These are phyloP conservation scores for Phellopilus nigrolimitatus DNA, from an alignment of 1,284 basidiomycete genomes.

Conservation along the genomic window DNA sequence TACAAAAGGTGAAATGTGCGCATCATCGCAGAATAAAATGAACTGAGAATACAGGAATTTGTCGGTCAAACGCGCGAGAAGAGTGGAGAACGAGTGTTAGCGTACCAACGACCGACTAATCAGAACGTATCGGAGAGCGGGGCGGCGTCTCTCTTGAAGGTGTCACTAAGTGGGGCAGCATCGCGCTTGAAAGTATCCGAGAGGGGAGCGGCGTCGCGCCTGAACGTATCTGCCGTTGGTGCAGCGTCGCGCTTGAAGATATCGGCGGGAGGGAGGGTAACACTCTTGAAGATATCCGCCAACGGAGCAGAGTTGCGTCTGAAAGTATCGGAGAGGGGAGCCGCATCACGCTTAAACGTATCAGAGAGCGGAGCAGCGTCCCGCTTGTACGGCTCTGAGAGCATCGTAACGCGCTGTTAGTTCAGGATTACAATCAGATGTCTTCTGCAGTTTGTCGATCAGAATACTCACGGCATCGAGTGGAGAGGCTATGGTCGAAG, in stretches of 20 bases:
- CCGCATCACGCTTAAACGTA: background rate
- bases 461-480: background rate
- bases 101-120: too few species aligned
- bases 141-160: background rate
- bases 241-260: background rate
- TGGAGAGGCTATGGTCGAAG: too few species aligned
- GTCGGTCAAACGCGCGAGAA: too few species aligned
- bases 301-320: background rate
- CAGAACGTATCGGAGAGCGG: slow-evolving; percentile 5
- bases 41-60: too few species aligned
- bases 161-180: background rate
- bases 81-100: too few species aligned
- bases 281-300: background rate
- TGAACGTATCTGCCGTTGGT: background rate
- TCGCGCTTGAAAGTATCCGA: background rate
- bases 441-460: too few species aligned
- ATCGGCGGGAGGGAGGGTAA: background rate
- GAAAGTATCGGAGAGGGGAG: background rate
- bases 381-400: slow-evolving; percentile 9
- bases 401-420: too few species aligned
- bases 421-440: too few species aligned
- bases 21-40: too few species aligned
- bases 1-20: too few species aligned
- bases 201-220: background rate
- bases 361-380: slow-evolving; percentile 2